Evolutionary conservation across 1,284 basidiomycete genomes (phyloP), one percentile per base, ranked within the genome.

Genomic region (Amylostereum chailletii): DNA sequence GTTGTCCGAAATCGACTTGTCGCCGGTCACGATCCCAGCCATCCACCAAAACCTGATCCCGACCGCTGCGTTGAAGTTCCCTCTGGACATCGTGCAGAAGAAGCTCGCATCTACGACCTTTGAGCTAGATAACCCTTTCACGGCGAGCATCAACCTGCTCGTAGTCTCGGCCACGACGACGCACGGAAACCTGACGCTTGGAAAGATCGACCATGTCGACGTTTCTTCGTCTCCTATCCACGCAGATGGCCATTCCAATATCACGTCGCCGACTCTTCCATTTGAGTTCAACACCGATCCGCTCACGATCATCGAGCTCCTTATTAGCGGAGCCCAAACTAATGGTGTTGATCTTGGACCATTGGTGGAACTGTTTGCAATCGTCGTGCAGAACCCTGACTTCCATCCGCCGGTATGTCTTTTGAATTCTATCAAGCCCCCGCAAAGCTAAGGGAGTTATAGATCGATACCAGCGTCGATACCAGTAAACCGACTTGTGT

Each of bases 81-180:
- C 82, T 1, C 66, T 66, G 5, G 65, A 85, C 53, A 80, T 85
- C 44, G 75, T 73, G 5, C 65, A 72, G 52, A 84, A 77, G 0
- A 79, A 78, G 5, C 61, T 82, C 31, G 81, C 81, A 2, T 67
- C 69, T 31, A 69, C 76, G 2, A 67, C 75, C 0, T 83, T 86
- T 57, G 68, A 67, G 1, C 69, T 90, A 42, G 67, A 68, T 10
- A 90, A 90, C 58, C 86, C 86, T 2, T 90, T 90, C 67, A 87
- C 84, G 0, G 85, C 86, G 8, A 79, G 79, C 57, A 80, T 90
- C 62, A 86, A 83, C 61, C 62, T 90, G 19, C 60, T 84, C 34
- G 62, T 69, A 49, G 67, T 90, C n/a, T 67, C 66, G 7, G 78
- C 84, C 1, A 72, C 64, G 2, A 86, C 77, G 0, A 76, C 70